A percentile compares a stretch with the other conserved stretches of the same genome.
These are phyloP conservation scores for Paraurostyla sp. DNA, from an alignment of 73 alveolate genomes.

Conservation along the genomic window DNA sequence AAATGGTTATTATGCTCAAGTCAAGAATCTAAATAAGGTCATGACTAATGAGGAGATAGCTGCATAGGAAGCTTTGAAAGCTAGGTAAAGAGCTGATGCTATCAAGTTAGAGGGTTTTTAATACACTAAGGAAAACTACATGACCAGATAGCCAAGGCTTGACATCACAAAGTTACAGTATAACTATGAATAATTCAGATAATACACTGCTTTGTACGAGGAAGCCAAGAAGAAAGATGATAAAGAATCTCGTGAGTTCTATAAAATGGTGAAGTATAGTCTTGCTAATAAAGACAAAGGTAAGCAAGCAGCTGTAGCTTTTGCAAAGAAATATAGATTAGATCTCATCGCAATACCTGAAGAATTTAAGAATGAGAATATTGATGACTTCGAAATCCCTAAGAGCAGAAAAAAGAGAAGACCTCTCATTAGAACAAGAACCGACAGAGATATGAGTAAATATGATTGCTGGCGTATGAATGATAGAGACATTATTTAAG, in stretches of 20 bases:
- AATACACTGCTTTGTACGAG: constrained; percentile 39
- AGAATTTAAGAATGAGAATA: constrained; percentile 11
- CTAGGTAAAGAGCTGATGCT: background rate
- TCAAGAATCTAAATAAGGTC: background rate
- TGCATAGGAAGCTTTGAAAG: background rate
- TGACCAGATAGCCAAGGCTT: constrained; percentile 35
- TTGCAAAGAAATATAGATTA: background rate
- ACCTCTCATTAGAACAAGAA: background rate
- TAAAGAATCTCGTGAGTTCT: background rate
- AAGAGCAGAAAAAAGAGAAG: constrained; percentile 28
- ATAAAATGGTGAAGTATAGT: constrained; percentile 44
- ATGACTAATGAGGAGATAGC: constrained; percentile 16
- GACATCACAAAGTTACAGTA: constrained; percentile 16
- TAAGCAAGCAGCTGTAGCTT: background rate
- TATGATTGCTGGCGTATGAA: constrained; percentile 49
- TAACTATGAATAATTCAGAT: constrained; percentile 50
- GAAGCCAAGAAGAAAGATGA: constrained; percentile 16
- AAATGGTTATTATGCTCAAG: background rate
- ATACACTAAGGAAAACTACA: background rate
- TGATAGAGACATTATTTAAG: background rate
- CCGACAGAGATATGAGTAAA: constrained; percentile 51
- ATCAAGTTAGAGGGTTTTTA: background rate
- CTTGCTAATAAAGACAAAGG: background rate
- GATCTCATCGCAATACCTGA: constrained; percentile 36
- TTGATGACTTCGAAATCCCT: constrained; percentile 23